A percentile compares a stretch with the other conserved stretches of the same genome.
phyloP scores from a whole-genome alignment of 768 basidiomycete species.

The Sporobolomyces phaffii region DNA sequence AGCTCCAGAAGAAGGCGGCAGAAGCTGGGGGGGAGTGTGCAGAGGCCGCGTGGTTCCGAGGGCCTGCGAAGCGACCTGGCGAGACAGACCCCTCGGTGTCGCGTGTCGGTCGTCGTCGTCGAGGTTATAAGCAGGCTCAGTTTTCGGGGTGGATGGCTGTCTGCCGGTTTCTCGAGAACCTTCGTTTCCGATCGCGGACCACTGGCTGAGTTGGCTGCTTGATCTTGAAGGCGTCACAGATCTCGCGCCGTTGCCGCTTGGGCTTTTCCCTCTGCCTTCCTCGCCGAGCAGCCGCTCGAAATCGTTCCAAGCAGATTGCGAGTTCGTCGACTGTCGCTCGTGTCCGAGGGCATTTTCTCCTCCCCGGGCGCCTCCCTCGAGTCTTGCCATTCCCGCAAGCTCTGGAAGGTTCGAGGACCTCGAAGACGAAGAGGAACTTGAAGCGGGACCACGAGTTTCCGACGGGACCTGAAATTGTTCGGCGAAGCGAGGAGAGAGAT shows the following conservation, averaged over 20 bases:
- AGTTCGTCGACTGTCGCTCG: too few species aligned
- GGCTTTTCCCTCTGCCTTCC: neutral
- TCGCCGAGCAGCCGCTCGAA: conserved; percentile 9
- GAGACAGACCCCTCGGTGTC: neutral
- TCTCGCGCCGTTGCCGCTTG: neutral
- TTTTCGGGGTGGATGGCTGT: too few species aligned
- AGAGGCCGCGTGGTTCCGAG: conserved; percentile 3
- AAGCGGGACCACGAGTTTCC: too few species aligned
- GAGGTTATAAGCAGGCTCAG: too few species aligned
- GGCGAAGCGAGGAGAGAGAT: too few species aligned
- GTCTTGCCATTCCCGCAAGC: too few species aligned
- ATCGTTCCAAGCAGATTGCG: conserved; percentile 1
- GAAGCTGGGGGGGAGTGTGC: conserved; percentile 22
- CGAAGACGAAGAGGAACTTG: too few species aligned
- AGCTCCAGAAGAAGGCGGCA: conserved; percentile 1
- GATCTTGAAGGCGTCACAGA: neutral
- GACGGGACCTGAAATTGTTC: too few species aligned
- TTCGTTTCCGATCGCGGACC: neutral
- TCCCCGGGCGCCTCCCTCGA: neutral
- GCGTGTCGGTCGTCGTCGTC: neutral
- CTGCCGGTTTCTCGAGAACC: neutral
- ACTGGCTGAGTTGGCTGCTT: neutral
- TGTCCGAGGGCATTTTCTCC: neutral
- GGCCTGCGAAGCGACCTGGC: neutral
- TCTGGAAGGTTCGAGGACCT: too few species aligned